Base-by-base conservation (phyloP, 345 rosid species). In the Anacardium occidentale region DNA sequence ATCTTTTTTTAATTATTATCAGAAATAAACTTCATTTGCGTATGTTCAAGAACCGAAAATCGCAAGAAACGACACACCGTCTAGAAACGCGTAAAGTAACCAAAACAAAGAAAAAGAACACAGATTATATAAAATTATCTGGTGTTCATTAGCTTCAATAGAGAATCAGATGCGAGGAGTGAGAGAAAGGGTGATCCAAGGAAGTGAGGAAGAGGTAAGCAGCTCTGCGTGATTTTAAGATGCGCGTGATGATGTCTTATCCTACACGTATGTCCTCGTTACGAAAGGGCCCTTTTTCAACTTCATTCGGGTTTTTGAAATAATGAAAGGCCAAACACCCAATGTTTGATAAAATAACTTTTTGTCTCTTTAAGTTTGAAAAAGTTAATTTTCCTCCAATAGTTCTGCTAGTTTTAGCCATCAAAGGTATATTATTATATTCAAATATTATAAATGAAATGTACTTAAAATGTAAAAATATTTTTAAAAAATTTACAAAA, bases 161-260 rank as follows among this genome's bases (percentile, higher is more conserved):
- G 64, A 77, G 82, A 78, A 84, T 74, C 67, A 7, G 86, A 71
- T 74, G 26, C 85, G 64, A 77, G 64, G 58, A 69, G 78, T 84
- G 55, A 57, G 66, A 54, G 45, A 21, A 45, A 62, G 76, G 74
- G 14, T 7, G 67, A 73, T 52, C 72, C 61, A 10, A 57, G 66
- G 20, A 54, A 64, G 20, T 15, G 21, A 37, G 21, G 8, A 4
- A 64, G 25, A 52, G 72, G 52, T 15, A 15, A 58, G 17, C 25
- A 5, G 56, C 24, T 44, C 21, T 5, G 29, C 64, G 69, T 64
- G 68, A 7, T n/a, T n/a, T 21, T 4, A 5, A 10, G 24, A 55
- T 44, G 52, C 40, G 65, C 65, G 73, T 70, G 24, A 24, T 1
- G 10, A 42, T 14, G 0, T 4, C 13, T 69, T 57, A 54, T 21